phyloP scores from a whole-genome alignment of 495 filamentous ascomycete genomes.

The Penicillium turbatum region DNA sequence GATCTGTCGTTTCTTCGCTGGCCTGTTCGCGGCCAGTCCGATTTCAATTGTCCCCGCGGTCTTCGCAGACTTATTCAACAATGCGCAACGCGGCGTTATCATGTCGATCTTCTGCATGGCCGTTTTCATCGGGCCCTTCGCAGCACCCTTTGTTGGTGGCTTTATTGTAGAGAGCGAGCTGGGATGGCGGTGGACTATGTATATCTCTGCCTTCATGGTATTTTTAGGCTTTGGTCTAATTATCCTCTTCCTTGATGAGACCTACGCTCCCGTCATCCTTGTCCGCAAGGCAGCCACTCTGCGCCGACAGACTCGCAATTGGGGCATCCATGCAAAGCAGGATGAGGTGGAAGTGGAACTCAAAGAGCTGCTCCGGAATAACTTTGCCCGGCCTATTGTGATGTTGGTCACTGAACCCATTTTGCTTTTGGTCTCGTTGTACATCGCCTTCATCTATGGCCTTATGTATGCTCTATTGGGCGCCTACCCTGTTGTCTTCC shows the following conservation, averaged over 20 bases:
- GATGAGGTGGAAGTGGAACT: conserved; percentile 42
- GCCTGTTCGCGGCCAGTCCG: conserved; percentile 45
- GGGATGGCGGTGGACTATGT: conserved; percentile 46
- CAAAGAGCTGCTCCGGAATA: conserved; percentile 33
- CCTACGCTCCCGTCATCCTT: conserved; percentile 37
- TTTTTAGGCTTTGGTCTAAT: conserved; percentile 26
- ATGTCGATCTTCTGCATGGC: conserved; percentile 46
- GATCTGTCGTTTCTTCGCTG: conserved; percentile 45
- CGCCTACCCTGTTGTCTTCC: conserved; percentile 34
- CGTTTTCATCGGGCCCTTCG: conserved; percentile 42
- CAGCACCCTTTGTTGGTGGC: conserved; percentile 44
- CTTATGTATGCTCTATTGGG: conserved; percentile 30
- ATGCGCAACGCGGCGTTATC: conserved; percentile 39
- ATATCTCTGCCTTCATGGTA: conserved; percentile 38
- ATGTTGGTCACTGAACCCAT: conserved; percentile 46
- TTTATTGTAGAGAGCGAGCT: conserved; percentile 31
- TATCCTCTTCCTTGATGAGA: conserved; percentile 30
- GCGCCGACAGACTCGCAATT: conserved; percentile 39
- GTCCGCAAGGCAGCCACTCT: conserved; percentile 36
- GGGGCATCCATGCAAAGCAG: conserved; percentile 45
- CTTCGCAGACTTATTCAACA: conserved; percentile 47
- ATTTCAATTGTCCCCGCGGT: conserved; percentile 47
- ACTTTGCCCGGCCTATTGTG: conserved; percentile 39
- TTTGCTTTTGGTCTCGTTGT: conserved; percentile 37
- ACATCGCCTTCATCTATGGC: conserved; percentile 42